Conservation (phyloP, 2,329 filamentous ascomycete genomes). For the Alternaria dauci region DNA sequence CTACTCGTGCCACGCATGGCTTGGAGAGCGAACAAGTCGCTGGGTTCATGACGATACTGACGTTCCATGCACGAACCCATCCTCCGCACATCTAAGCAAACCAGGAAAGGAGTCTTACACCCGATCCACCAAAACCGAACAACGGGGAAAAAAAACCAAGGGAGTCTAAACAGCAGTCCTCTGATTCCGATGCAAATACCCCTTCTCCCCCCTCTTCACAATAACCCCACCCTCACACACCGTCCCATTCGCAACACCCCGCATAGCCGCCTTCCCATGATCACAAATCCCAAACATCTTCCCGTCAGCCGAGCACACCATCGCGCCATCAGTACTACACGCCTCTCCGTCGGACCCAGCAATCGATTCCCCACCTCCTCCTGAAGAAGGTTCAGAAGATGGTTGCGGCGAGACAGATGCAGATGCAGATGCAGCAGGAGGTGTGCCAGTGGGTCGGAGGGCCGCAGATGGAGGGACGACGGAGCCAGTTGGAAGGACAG, state of each 20-base stretch:
- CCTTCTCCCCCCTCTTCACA: conserved; percentile 27
- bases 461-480: not conserved
- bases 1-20: not conserved
- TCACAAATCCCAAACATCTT: conserved; percentile 54
- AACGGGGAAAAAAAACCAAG: not conserved
- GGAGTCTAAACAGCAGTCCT: conserved; percentile 9
- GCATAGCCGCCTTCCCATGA: conserved; percentile 51
- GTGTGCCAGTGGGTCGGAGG: conserved; percentile 5
- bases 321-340: conserved; percentile 47
- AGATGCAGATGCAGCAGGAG: not conserved
- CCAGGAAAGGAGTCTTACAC: not conserved
- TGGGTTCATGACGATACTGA: not conserved
- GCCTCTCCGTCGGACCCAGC: conserved; percentile 12
- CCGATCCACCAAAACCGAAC: not conserved
- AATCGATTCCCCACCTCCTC: not conserved
- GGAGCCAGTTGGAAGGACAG: not conserved
- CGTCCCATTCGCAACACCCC: conserved; percentile 53
- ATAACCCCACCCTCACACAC: conserved; percentile 52
- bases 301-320: conserved; percentile 49
- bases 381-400: not conserved
- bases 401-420: not conserved
- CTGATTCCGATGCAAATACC: conserved; percentile 23
- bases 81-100: not conserved
- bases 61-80: not conserved
- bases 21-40: too few species aligned